These are phyloP conservation scores for Aspergillus ostianus DNA, from an alignment of 495 filamentous ascomycete species.

Conservation along the genomic window DNA sequence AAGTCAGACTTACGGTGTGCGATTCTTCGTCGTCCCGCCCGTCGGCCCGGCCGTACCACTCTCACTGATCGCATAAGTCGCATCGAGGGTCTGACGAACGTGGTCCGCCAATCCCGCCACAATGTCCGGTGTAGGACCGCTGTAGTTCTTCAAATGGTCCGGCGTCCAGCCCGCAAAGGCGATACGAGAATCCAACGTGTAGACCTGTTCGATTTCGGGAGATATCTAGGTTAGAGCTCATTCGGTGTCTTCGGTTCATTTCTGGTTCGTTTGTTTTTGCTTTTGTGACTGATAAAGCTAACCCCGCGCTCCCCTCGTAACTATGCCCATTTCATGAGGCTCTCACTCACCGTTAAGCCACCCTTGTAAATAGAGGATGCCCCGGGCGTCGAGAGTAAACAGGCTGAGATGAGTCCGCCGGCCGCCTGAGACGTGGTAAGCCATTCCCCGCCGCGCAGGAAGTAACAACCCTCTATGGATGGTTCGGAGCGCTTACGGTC, in stretches of 20 bases:
- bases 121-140: conserved; percentile 56
- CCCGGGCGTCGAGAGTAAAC: conserved; percentile 53
- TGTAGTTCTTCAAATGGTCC: conserved; percentile 47
- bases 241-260: background rate
- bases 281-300: background rate
- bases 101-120: conserved; percentile 55
- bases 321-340: background rate
- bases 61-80: conserved; percentile 57
- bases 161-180: conserved; percentile 61
- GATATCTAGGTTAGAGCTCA: background rate
- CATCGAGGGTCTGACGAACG: conserved; percentile 47
- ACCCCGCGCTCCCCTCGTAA: background rate
- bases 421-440: conserved; percentile 42
- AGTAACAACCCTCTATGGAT: conserved; percentile 1
- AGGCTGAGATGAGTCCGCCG: conserved; percentile 59
- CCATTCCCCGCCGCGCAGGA: background rate
- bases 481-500: conserved; percentile 41
- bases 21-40: conserved; percentile 53
- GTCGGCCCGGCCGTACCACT: conserved; percentile 63
- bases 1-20: conserved; percentile 49
- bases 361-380: conserved; percentile 57
- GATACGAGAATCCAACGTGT: conserved; percentile 59
- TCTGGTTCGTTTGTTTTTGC: background rate
- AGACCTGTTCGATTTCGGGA: conserved; percentile 36
- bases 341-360: conserved; percentile 44